Evolutionary conservation across 108 stramenopile species (phyloP), one percentile per base, ranked within the genome.

Genomic region (Skeletonema tropicum): DNA sequence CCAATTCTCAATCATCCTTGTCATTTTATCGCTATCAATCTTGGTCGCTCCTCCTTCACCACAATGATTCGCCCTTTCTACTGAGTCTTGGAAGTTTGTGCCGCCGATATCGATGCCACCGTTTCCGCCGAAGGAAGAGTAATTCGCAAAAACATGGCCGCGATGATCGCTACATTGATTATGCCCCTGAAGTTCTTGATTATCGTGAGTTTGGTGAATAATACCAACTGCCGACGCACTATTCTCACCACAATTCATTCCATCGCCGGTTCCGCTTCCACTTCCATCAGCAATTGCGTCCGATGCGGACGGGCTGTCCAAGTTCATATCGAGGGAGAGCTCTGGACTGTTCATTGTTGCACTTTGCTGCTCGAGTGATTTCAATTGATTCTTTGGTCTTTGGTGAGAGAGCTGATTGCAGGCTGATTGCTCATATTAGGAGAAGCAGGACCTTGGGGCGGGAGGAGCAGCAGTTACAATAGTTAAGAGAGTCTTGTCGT

Each of bases 1-100:
- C 80, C 80, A 81, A 13, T 64, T 70, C 66, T 81, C 74, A 23
- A 75, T 64, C 69, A 71, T 45, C 5, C 41, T 31, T 9, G 48
- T 66, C 64, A 66, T 71, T 42, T 46, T 73, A 2, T 59, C 61
- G 12, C 58, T 30, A 66, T 69, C 38, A 49, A 49, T 49, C 48
- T 49, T 49, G n/a, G 4, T 35, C 7, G 33, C 33, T 35, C 33
- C 33, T 35, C 19, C 19, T 21, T 12, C 48, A 19, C 48, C 19
- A 41, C 6, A 35, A 5, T 41, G 39, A 13, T 41, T 41, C 39
- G 9, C 39, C 10, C 13, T 12, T 11, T 41, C 13, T 29, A 29
- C 26, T 0, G 11, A 41, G 39, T 15, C 4, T 15, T 15, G 3
- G 3, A 3, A 15, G 42, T 12, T 12, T 49, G 17, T 19, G n/a